Conservation (phyloP, 805 yeast genomes). For the Myxozyma lipomycoides region DNA sequence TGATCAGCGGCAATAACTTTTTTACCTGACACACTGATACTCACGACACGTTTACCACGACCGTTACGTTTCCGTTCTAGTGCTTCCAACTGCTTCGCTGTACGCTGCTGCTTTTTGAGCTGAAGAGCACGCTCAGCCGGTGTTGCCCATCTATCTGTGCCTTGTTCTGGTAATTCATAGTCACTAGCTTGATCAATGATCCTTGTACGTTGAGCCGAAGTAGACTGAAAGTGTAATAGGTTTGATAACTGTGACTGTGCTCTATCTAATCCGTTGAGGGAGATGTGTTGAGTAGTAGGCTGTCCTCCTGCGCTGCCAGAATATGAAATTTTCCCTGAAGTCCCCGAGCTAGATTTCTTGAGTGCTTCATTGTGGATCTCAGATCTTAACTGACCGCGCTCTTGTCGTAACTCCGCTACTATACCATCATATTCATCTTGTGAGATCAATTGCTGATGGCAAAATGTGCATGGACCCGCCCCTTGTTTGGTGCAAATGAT, state of each 20-base stretch:
- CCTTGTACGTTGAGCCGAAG: constrained; percentile 83
- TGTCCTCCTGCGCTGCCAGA: constrained; percentile 24
- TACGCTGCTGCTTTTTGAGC: constrained; percentile 79
- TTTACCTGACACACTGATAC: constrained; percentile 75
- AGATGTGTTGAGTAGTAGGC: constrained; percentile 1
- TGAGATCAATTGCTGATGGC: constrained; percentile 65
- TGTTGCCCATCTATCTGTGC: constrained; percentile 69
- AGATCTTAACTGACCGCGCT: constrained; percentile 46
- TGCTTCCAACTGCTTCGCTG: constrained; percentile 59
- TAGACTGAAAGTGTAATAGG: constrained; percentile 72
- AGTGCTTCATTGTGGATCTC: constrained; percentile 21
- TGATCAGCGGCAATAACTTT: constrained; percentile 62
- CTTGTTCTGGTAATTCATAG: constrained; percentile 59
- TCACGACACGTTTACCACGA: constrained; percentile 67
- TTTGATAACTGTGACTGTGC: constrained; percentile 76
- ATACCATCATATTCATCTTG: constrained; percentile 60
- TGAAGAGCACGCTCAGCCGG: constrained; percentile 84
- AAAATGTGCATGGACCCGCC: constrained; percentile 79
- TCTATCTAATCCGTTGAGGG: constrained; percentile 38
- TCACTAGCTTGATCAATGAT: constrained; percentile 93
- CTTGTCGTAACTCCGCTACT: constrained; percentile 49
- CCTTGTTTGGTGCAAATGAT: constrained; percentile 90
- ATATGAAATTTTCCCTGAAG: constrained; percentile 13
- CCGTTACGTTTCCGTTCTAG: constrained; percentile 60
- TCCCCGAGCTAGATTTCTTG: neutral